These are phyloP conservation scores for Amauroascus niger DNA, from an alignment of 2,329 filamentous ascomycete genomes.

Conservation along the genomic window DNA sequence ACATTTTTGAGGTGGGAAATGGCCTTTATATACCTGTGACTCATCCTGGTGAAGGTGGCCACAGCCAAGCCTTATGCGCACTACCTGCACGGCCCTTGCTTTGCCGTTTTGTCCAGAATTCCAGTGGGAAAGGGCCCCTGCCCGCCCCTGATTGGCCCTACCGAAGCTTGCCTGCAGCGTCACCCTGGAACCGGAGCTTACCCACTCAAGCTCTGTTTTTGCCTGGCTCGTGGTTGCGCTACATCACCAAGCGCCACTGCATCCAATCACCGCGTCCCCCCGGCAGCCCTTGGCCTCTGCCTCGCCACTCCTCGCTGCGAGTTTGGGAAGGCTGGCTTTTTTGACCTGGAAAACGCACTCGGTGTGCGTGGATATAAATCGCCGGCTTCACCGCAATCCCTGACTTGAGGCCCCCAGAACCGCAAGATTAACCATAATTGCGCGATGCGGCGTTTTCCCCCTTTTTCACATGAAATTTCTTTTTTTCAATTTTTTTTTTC, in stretches of 20 bases:
- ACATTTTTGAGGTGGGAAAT: slow-evolving; percentile 14
- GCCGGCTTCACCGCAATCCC: background rate
- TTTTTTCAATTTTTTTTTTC: background rate
- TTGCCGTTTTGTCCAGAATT: slow-evolving; percentile 5
- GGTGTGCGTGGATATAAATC: background rate
- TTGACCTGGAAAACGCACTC: slow-evolving; percentile 11
- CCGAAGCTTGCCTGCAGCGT: slow-evolving; percentile 9
- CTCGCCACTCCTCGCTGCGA: slow-evolving; percentile 6
- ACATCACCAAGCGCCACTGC: slow-evolving; percentile 9
- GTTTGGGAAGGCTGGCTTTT: background rate
- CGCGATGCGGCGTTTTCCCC: slow-evolving; percentile 1
- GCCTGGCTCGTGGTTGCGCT: slow-evolving; percentile 5
- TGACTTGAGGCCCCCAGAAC: background rate
- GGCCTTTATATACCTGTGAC: slow-evolving; percentile 19
- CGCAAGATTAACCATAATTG: background rate
- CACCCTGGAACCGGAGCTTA: slow-evolving; percentile 9
- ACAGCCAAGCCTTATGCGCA: slow-evolving; percentile 9
- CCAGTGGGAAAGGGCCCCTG: background rate
- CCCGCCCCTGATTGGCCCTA: slow-evolving; percentile 8
- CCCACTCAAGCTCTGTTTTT: slow-evolving; percentile 3
- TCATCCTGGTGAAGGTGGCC: slow-evolving; percentile 9
- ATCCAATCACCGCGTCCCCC: slow-evolving; percentile 12
- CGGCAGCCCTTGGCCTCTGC: background rate
- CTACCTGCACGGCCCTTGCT: slow-evolving; percentile 11
- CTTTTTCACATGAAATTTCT: slow-evolving; percentile 8